phyloP scores from a whole-genome alignment of 164 flowering plant species.

The Vitis cinerea region DNA sequence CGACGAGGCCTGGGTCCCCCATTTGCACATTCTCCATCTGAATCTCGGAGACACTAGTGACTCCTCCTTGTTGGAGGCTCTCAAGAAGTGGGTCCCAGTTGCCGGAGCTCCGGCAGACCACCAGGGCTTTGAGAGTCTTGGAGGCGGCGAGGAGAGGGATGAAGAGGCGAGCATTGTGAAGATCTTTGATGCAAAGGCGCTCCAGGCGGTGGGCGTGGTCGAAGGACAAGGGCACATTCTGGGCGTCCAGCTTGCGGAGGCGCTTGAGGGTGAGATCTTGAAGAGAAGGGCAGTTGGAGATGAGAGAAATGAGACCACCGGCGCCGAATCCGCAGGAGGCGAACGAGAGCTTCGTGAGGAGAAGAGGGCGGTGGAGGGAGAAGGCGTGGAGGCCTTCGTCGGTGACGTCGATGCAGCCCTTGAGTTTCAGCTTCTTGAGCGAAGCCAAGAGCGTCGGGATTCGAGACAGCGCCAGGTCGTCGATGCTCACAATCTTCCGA shows the following conservation, averaged over 20 bases:
- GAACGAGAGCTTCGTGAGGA: slow-evolving; percentile 25
- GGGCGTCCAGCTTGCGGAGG: slow-evolving; percentile 23
- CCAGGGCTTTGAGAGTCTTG: slow-evolving; percentile 11
- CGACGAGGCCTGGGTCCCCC: slow-evolving; percentile 22
- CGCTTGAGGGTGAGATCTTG: slow-evolving; percentile 29
- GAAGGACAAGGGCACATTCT: slow-evolving; percentile 1
- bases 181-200: slow-evolving; percentile 29
- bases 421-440: slow-evolving; percentile 28
- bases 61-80: not conserved
- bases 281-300: slow-evolving; percentile 22
- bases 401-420: slow-evolving; percentile 26
- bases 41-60: slow-evolving; percentile 15
- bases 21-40: slow-evolving; percentile 31
- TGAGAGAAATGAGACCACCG: slow-evolving; percentile 19
- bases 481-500: slow-evolving; percentile 20
- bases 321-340: slow-evolving; percentile 25
- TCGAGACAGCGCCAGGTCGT: slow-evolving; percentile 15
- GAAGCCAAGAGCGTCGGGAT: slow-evolving; percentile 9
- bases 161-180: slow-evolving; percentile 28
- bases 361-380: slow-evolving; percentile 14
- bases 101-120: slow-evolving; percentile 27
- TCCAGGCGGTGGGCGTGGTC: not conserved
- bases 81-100: slow-evolving; percentile 24
- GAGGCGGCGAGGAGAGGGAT: slow-evolving; percentile 21
- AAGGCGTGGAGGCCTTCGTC: slow-evolving; percentile 26